Evolutionary conservation across 2,329 filamentous ascomycete species (phyloP).

Genomic region (Trichoderma sp.): DNA sequence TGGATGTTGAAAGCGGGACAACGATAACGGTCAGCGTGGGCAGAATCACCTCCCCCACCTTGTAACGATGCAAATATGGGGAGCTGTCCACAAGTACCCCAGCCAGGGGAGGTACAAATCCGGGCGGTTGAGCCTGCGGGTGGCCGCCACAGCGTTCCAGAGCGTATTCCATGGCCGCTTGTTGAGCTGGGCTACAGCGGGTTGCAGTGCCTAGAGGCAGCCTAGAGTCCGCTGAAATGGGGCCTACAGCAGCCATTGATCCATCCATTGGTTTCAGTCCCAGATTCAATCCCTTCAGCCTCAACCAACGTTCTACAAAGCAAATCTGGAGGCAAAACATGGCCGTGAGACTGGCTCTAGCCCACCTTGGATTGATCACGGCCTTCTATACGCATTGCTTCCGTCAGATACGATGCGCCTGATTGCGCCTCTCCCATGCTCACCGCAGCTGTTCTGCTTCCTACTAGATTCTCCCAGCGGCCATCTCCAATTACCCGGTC

Average conservation of each 20-base stretch:
- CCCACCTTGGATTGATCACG: not conserved
- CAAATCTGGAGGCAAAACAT: not conserved
- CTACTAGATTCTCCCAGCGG: not conserved
- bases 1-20: conserved; percentile 12
- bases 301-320: not conserved
- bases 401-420: not conserved
- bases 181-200: not conserved
- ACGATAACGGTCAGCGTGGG: conserved; percentile 19
- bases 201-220: not conserved
- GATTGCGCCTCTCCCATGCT: not conserved
- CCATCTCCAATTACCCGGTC: not conserved
- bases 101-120: conserved; percentile 14
- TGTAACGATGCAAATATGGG: not conserved
- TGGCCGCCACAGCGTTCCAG: not conserved
- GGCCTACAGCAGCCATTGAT: not conserved
- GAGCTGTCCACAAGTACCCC: conserved; percentile 11
- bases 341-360: not conserved
- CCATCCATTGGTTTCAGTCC: not conserved
- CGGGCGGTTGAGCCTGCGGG: not conserved
- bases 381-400: not conserved
- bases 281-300: not conserved
- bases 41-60: conserved; percentile 23
- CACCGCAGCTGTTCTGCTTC: not conserved
- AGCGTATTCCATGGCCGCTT: not conserved
- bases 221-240: not conserved